Evolutionary conservation across 331 rosid genomes (phyloP).

Genomic region (Pyrus hybrid): DNA sequence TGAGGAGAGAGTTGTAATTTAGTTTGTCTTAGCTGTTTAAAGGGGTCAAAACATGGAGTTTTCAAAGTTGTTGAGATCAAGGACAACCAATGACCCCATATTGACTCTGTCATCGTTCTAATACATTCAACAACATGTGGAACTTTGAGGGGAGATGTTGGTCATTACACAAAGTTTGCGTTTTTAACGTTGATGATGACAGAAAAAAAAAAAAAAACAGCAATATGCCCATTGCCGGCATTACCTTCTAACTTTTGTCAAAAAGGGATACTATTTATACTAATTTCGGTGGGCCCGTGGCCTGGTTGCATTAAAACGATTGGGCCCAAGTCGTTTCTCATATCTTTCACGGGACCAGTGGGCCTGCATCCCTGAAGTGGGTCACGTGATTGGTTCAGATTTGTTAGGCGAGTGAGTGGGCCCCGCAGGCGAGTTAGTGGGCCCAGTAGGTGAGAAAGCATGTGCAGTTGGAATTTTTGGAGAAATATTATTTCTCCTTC

Average conservation of each 20-base stretch:
- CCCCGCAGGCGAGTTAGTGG: neutral
- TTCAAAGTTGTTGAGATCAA: too few relatives aligned
- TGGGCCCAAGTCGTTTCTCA: neutral
- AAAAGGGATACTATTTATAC: neutral
- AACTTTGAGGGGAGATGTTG: neutral
- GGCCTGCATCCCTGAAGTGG: too few relatives aligned
- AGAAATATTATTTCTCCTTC: too few relatives aligned
- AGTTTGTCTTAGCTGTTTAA: too few relatives aligned
- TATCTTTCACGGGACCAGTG: neutral
- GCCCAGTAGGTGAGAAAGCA: neutral
- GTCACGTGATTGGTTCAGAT: neutral
- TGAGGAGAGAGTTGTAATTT: too few relatives aligned
- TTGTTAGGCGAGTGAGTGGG: neutral
- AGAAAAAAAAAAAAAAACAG: neutral
- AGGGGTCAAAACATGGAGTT: too few relatives aligned
- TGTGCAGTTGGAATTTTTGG: neutral
- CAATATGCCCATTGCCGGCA: neutral
- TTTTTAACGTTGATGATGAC: neutral
- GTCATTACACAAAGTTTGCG: neutral
- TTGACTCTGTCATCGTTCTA: too few relatives aligned
- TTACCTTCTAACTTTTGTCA: neutral
- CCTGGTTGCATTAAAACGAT: neutral
- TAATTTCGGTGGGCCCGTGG: neutral
- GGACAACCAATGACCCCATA: rapidly evolving
- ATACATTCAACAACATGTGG: neutral